Conservation (phyloP, 139 green algal species). For the Chlamydomonas incerta region DNA sequence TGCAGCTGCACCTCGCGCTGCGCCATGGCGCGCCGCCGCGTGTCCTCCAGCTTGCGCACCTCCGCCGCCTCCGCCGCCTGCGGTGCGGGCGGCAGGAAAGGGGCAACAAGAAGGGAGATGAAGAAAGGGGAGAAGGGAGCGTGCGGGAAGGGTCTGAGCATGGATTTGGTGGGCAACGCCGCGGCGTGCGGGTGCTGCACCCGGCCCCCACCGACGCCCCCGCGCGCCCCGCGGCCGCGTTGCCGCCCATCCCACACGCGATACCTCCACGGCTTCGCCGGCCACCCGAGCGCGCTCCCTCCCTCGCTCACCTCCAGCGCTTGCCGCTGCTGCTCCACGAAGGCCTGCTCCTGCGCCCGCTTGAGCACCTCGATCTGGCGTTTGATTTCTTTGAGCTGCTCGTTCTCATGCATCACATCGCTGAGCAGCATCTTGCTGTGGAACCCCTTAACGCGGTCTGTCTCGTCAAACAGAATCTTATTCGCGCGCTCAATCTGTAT, state of each 20-base stretch:
- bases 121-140: too few relatives aligned
- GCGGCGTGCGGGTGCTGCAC: too few relatives aligned
- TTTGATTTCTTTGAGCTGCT: constrained; percentile 73
- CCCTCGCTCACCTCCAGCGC: constrained; percentile 63
- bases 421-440: constrained; percentile 71
- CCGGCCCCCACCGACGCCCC: too few relatives aligned
- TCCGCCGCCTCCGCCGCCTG: constrained; percentile 74
- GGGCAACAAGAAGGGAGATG: too few relatives aligned
- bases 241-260: too few relatives aligned
- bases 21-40: constrained; percentile 56
- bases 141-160: too few relatives aligned
- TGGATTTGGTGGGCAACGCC: too few relatives aligned
- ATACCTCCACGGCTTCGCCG: too few relatives aligned
- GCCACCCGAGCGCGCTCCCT: too few relatives aligned
- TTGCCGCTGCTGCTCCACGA: constrained; percentile 71
- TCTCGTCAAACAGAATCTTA: constrained; percentile 83
- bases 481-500: constrained; percentile 80
- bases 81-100: too few relatives aligned
- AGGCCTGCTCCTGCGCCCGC: constrained; percentile 67
- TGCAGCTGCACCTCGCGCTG: constrained; percentile 74
- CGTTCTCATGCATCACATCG: constrained; percentile 77
- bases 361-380: constrained; percentile 67
- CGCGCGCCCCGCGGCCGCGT: too few relatives aligned
- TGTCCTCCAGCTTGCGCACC: constrained; percentile 64
- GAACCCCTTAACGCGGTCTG: constrained; percentile 71